Evolutionary conservation across 2,329 filamentous ascomycete genomes (phyloP).

Genomic region (Aspergillus caelatus): DNA sequence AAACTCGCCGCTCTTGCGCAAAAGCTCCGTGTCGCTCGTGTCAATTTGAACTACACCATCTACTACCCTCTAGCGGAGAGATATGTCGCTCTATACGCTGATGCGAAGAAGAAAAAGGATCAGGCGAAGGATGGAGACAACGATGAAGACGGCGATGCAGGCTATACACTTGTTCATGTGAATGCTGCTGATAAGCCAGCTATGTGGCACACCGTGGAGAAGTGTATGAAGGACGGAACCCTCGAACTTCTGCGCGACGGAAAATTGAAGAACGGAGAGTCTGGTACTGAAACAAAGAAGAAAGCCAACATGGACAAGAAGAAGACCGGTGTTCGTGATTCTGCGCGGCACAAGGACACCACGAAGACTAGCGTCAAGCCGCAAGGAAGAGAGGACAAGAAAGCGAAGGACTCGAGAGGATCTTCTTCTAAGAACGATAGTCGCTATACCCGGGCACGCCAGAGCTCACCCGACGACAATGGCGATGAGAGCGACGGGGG

Average conservation of each 20-base stretch:
- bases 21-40: slow-evolving; percentile 53
- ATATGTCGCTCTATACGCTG: slow-evolving; percentile 60
- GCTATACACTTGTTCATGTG: slow-evolving; percentile 18
- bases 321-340: slow-evolving; percentile 4
- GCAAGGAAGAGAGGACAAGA: slow-evolving; percentile 9
- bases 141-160: slow-evolving; percentile 23
- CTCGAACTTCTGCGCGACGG: slow-evolving; percentile 47
- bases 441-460: neutral
- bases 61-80: slow-evolving; percentile 63
- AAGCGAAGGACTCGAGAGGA: slow-evolving; percentile 11
- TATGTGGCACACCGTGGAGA: slow-evolving; percentile 49
- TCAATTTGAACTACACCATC: slow-evolving; percentile 65
- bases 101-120: slow-evolving; percentile 34
- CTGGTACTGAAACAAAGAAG: slow-evolving; percentile 11
- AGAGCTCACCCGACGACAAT: slow-evolving; percentile 12
- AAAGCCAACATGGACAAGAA: slow-evolving; percentile 13
- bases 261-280: slow-evolving; percentile 29
- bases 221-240: slow-evolving; percentile 47
- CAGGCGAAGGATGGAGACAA: slow-evolving; percentile 13
- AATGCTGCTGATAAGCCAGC: slow-evolving; percentile 37
- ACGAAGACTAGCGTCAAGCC: slow-evolving; percentile 11
- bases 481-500: slow-evolving; percentile 43
- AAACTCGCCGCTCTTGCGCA: slow-evolving; percentile 27
- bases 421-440: neutral
- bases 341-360: neutral